A percentile compares a stretch with the other conserved stretches of the same genome.
These are phyloP conservation scores for Cladorrhinum sp. DNA, from an alignment of 2,329 filamentous ascomycete genomes.

Conservation along the genomic window DNA sequence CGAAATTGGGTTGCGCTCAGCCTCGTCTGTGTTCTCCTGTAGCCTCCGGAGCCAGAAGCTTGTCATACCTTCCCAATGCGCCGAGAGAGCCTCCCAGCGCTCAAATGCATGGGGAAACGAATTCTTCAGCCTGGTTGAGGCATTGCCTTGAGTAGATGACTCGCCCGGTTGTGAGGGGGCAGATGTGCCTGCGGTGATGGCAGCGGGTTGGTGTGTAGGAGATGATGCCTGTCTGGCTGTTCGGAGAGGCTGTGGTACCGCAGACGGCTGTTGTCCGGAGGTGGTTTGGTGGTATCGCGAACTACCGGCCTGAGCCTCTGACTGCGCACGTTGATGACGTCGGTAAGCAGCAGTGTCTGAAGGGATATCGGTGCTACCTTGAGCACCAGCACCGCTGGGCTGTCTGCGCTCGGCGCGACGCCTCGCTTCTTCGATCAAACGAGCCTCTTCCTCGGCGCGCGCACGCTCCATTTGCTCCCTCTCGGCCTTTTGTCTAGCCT, in stretches of 20 bases:
- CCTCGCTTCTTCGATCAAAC: conserved; percentile 53
- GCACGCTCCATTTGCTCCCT: conserved; percentile 61
- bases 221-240: conserved; percentile 12
- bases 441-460: conserved; percentile 56
- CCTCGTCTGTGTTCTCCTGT: conserved; percentile 84
- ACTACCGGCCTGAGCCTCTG: conserved; percentile 18
- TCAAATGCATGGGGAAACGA: conserved; percentile 96
- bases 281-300: background rate
- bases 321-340: conserved; percentile 34
- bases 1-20: conserved; percentile 76
- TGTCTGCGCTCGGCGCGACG: conserved; percentile 58
- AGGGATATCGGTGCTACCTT: conserved; percentile 31
- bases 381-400: conserved; percentile 44
- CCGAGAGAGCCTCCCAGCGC: conserved; percentile 93
- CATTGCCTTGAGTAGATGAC: conserved; percentile 30
- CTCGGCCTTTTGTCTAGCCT: conserved; percentile 67
- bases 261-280: conserved; percentile 19
- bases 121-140: conserved; percentile 51
- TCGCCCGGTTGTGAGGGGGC: conserved; percentile 26
- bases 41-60: conserved; percentile 95
- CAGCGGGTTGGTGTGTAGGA: conserved; percentile 22
- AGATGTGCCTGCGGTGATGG: conserved; percentile 27
- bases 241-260: conserved; percentile 23
- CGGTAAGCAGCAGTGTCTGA: conserved; percentile 35
- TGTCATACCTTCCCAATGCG: conserved; percentile 96